Evolutionary conservation across 768 basidiomycete genomes (phyloP), one percentile per base, ranked within the genome.

Genomic region (Holtermannia corniformis): DNA sequence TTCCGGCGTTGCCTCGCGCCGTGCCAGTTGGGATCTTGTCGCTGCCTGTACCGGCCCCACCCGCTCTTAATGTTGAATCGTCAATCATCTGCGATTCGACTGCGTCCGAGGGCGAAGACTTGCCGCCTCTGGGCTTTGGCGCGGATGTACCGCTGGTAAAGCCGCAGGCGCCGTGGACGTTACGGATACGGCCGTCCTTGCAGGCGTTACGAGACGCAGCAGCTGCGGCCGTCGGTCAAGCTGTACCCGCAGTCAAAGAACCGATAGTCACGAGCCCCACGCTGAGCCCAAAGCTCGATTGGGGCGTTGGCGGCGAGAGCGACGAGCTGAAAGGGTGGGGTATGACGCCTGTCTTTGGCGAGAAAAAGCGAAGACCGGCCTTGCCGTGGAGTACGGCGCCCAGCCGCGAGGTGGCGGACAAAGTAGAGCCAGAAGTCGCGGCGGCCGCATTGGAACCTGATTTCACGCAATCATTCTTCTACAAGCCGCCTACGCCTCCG

Each of bases 401-500:
- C 2, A 19, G 23, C 16, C 27, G 41, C 3, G 45, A 24, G 12
- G 25, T 11, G 12, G 46, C 25, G 23, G 48, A 49, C 13, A 13
- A n/a, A 20, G n/a, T n/a, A n/a, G n/a, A n/a, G n/a, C n/a, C n/a
- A n/a, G 48, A 28, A n/a, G 43, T 20, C 19, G 43, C 7, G 10
- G 43, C 10, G 7, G n/a, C 11, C 11, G 4, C 4, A 4, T 22
- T 20, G 19, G 58, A 59, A 25, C 67, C 67, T 44, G 70, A 71
- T 44, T 71, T 65, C 43, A 57, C 65, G 2, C 59, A 64, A 54
- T 68, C 67, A 21, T 71, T 71, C 65, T 71, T 71, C 54, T 71
- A 71, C 51, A 63, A 64, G 50, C 70, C 70, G 20, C 43, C 59
- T 4, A 71, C 70, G 13, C 70, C 70, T 21, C 67, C 66, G 4